Conservation (phyloP, 805 yeast species). For the Yamadazyma olivae region DNA sequence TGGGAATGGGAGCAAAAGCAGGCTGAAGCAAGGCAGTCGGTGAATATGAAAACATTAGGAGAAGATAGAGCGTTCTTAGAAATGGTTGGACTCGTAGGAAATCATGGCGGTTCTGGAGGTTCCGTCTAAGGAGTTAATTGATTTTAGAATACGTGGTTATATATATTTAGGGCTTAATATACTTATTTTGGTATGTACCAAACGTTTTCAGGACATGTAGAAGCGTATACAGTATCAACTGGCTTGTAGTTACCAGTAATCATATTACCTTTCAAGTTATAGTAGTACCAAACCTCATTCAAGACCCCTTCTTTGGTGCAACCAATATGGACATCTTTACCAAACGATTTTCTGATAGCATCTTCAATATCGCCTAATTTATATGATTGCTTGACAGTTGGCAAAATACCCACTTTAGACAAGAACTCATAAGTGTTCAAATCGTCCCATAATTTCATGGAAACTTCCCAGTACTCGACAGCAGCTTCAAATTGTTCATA, state of each 20-base stretch:
- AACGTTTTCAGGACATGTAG: constrained; percentile 63
- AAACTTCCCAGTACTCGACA: constrained; percentile 27
- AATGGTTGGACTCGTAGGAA: constrained; percentile 67
- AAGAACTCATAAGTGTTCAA: constrained; percentile 64
- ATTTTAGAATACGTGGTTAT: neutral
- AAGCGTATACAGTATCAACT: constrained; percentile 52
- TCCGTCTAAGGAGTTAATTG: constrained; percentile 23
- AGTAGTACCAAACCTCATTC: constrained; percentile 78
- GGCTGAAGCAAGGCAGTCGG: constrained; percentile 71
- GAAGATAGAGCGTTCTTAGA: constrained; percentile 86
- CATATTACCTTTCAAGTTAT: constrained; percentile 70
- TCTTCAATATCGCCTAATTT: constrained; percentile 50
- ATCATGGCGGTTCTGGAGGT: constrained; percentile 42
- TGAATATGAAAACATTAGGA: constrained; percentile 62
- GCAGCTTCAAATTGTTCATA: constrained; percentile 23
- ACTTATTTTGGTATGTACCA: constrained; percentile 19
- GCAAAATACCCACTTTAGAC: constrained; percentile 63
- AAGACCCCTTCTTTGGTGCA: constrained; percentile 49
- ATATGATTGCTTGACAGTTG: constrained; percentile 58
- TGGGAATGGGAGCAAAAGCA: constrained; percentile 94
- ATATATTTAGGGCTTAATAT: too few species aligned
- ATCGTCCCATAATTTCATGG: constrained; percentile 22
- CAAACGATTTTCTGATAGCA: constrained; percentile 51
- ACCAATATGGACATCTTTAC: constrained; percentile 55
- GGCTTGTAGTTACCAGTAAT: constrained; percentile 58